These are phyloP conservation scores for Salix suchowensis DNA, from an alignment of 345 rosid species.

Conservation along the genomic window DNA sequence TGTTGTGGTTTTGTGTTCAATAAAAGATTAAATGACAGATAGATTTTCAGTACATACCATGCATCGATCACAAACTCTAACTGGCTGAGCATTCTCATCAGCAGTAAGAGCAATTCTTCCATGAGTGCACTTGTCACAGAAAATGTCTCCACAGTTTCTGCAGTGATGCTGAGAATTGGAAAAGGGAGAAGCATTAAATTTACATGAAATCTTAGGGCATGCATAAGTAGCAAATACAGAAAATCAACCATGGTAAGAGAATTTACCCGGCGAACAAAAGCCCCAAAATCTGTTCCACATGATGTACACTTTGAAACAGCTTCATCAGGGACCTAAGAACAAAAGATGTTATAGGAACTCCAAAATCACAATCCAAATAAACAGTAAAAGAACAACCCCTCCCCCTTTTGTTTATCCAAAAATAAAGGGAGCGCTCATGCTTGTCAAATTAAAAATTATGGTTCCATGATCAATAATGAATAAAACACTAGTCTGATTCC, in stretches of 20 bases:
- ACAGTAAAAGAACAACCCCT: not conserved
- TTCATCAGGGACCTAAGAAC: slow-evolving; percentile 81
- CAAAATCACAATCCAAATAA: not conserved
- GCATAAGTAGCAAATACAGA: not conserved
- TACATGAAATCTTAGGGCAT: not conserved
- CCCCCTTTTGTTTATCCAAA: not conserved
- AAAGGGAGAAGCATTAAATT: not conserved
- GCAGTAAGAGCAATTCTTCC: slow-evolving; percentile 94
- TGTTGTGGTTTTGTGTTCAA: not conserved
- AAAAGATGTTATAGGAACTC: not conserved
- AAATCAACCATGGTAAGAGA: not conserved
- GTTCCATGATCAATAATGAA: not conserved
- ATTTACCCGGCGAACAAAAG: slow-evolving; percentile 76
- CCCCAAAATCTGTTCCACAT: slow-evolving; percentile 84
- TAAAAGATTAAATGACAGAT: slow-evolving; percentile 3
- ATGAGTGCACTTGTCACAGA: slow-evolving; percentile 95
- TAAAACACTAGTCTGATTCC: not conserved
- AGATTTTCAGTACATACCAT: slow-evolving; percentile 44
- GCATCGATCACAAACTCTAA: slow-evolving; percentile 95
- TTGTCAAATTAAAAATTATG: not conserved
- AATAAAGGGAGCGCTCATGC: too few species aligned
- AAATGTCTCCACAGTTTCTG: slow-evolving; percentile 96
- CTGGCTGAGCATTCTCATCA: slow-evolving; percentile 88
- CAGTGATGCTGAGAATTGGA: slow-evolving; percentile 81
- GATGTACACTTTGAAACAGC: slow-evolving; percentile 78